Evolutionary conservation across 2,329 filamentous ascomycete genomes (phyloP).

Genomic region (Leptographium lundbergii): DNA sequence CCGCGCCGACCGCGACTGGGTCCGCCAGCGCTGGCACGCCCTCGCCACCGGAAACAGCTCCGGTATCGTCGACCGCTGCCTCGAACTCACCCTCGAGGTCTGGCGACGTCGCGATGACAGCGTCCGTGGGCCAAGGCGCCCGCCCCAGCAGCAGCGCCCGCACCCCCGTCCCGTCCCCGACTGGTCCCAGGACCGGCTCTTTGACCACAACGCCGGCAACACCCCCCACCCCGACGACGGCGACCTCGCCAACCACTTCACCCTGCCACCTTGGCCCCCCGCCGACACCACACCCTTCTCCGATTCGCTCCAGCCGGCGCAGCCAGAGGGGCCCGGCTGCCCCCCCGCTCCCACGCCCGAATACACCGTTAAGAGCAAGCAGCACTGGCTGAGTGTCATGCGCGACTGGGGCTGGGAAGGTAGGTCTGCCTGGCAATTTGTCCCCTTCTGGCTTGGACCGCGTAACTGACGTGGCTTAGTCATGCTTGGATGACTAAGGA

Average conservation of each 20-base stretch:
- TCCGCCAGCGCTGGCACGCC: slow-evolving; percentile 1
- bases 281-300: neutral
- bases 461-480: neutral
- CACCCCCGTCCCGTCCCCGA: too few species aligned
- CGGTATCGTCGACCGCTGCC: slow-evolving; percentile 5
- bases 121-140: too few species aligned
- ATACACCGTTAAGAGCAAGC: neutral
- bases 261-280: neutral
- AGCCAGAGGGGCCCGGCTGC: too few species aligned
- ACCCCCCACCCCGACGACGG: neutral
- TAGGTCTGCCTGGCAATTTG: neutral
- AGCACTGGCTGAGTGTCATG: slow-evolving; percentile 5
- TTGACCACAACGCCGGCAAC: too few species aligned
- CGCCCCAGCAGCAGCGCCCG: neutral
- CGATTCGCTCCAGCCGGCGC: neutral
- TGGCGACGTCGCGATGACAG: slow-evolving; percentile 1
- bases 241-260: neutral
- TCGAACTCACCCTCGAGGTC: slow-evolving; percentile 4
- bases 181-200: too few species aligned
- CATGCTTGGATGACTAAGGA: neutral
- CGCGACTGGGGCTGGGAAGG: slow-evolving; percentile 6
- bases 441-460: neutral
- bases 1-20: neutral
- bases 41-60: slow-evolving; percentile 2
- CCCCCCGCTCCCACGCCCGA: neutral